These are phyloP conservation scores for Fusarium graminum DNA, from an alignment of 2,329 filamentous ascomycete genomes.

Conservation along the genomic window DNA sequence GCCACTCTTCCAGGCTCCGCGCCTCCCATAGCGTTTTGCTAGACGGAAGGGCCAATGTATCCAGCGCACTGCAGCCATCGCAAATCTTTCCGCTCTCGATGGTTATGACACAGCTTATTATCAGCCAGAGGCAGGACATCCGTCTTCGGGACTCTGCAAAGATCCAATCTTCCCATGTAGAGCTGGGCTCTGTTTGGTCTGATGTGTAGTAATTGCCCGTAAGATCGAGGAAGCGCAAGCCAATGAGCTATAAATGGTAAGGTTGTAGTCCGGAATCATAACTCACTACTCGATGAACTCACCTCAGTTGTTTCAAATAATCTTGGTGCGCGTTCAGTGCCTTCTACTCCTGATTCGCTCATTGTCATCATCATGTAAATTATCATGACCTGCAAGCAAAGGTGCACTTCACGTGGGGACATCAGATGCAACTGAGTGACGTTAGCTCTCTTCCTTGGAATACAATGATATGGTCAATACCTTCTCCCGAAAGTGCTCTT, in stretches of 20 bases:
- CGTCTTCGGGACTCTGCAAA: constrained; percentile 51
- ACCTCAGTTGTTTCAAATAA: constrained; percentile 43
- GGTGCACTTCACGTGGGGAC: constrained; percentile 29
- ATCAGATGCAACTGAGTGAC: constrained; percentile 2
- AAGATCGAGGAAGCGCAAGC: constrained; percentile 21
- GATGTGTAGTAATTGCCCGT: constrained; percentile 26
- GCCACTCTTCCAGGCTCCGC: constrained; percentile 45
- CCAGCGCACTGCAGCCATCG: constrained; percentile 7
- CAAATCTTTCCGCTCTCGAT: constrained; percentile 30
- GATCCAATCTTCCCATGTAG: constrained; percentile 51
- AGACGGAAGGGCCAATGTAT: constrained; percentile 34
- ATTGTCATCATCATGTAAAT: constrained; percentile 53
- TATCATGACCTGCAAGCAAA: constrained; percentile 43
- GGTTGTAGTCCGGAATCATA: neutral
- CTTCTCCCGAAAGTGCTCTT: constrained; percentile 37
- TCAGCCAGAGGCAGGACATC: constrained; percentile 46
- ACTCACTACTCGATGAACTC: fast-evolving
- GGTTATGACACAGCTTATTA: constrained; percentile 42
- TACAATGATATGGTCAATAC: constrained; percentile 8
- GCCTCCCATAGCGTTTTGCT: constrained; percentile 47
- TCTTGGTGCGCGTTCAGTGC: constrained; percentile 3
- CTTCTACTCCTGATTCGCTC: constrained; percentile 31
- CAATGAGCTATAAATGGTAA: constrained; percentile 19
- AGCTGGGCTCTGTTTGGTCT: constrained; percentile 30
- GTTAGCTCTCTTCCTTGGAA: neutral